Percentiles rank a stretch among this genome's conserved stretches.
phyloP scores from a whole-genome alignment of 2,329 filamentous ascomycete genomes.

The Colletotrichum cordylinicola region DNA sequence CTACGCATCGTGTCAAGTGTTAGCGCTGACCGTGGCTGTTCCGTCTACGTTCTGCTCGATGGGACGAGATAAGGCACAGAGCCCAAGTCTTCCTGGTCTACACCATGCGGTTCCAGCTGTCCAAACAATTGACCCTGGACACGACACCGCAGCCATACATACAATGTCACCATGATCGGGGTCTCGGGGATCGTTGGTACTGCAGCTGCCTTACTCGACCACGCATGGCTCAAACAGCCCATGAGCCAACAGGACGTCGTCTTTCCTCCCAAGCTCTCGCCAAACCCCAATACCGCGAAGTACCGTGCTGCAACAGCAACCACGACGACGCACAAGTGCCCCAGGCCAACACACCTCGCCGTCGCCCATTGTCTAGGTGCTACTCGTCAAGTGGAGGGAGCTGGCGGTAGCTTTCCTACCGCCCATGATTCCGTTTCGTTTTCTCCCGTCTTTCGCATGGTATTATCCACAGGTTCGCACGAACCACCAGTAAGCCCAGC shows the following conservation, averaged over 20 bases:
- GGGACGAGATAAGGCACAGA: not conserved
- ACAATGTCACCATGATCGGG: conserved; percentile 8
- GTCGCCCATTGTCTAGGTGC: not conserved
- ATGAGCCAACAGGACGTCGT: conserved; percentile 5
- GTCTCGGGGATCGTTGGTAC: not conserved
- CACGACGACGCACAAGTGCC: conserved; percentile 3
- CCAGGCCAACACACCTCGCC: not conserved
- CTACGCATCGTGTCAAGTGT: not conserved
- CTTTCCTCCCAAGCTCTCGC: not conserved
- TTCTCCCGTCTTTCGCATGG: not conserved
- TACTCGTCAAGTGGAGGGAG: not conserved
- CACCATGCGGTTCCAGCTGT: not conserved
- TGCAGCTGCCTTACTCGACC: conserved; percentile 11
- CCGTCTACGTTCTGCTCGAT: not conserved
- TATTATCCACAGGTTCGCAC: not conserved
- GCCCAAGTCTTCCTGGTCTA: not conserved
- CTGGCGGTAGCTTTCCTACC: not conserved
- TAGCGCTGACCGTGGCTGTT: conserved; percentile 7
- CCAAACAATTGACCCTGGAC: not conserved
- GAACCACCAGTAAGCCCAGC: not conserved
- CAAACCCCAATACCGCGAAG: not conserved
- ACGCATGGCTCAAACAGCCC: conserved; percentile 13
- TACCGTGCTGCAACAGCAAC: conserved; percentile 10
- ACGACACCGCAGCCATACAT: not conserved
- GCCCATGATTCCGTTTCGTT: not conserved